Base-by-base conservation (phyloP, 148 eudicot genomes). In the Limonium bicolor region DNA sequence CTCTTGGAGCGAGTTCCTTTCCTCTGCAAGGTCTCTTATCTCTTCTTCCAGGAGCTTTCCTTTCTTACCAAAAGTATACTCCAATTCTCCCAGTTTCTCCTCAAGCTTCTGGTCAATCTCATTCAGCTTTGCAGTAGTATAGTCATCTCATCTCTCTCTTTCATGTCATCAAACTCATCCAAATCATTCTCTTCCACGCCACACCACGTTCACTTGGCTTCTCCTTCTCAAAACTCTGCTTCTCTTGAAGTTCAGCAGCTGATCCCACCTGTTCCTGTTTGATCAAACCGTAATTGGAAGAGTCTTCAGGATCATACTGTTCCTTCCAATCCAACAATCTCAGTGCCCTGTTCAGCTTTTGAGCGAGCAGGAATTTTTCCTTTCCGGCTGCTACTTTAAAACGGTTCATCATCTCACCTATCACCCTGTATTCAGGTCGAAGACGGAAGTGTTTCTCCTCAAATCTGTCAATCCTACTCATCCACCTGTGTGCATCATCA, bases 21-120 rank as follows among this genome's bases (percentile, higher is more conserved):
- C 93, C 60, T 84, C 93, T 9, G 97, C 97, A 37, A 90, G 95
- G 46, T 77, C 81, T 52, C 87, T 75, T 20, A 90, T 80, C 61
- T 90, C 93, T 62, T 80, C 93, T 65, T 90, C 97, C 55, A 90
- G 49, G 49, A 70, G 61, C 63, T 72, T 84, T 39, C 87, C 97
- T 60, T 74, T 90, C 75, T 60, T 90, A 29, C 97, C 97, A 36
- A 83, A 90, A 20, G 97, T 90, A 52, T 77, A 77, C 39, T 84
- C 93, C 73, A 90, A 67, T 43, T 73, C 70, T 2, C 71, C 77
- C 11, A 90, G 67, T 66, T 90, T 90, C 64, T 74, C 75, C 44
- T 90, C 95, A 42, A 90, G 85, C 58, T 51, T 36, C 65, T 59
- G 68, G 58, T 90, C 97, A 27, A 90, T 72, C 19, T 55, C 71